Base-by-base conservation (phyloP, 441 rosid genomes). In the Caryocar brasiliense region DNA sequence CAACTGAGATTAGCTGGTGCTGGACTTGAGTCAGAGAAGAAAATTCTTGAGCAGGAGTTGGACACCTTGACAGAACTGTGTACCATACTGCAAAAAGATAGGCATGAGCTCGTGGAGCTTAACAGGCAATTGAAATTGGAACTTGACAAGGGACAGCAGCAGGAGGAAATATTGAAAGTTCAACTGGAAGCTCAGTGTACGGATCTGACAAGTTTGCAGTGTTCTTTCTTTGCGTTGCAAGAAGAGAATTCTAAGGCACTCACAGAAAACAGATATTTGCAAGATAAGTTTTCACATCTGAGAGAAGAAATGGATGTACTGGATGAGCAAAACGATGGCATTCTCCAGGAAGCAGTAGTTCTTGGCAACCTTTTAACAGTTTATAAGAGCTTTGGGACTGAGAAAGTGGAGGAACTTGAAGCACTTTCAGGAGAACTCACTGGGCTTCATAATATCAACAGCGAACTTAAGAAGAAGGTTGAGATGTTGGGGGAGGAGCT, bases 401-500 rank as follows among this genome's bases (percentile, higher is more conserved):
- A 86, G 69, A 84, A 79, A 76, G 65, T 61, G 23, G 76, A 71
- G 41, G 83, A 86, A 69, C 65, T 76, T 27, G 58, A 68, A 64
- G 67, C 52, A 23, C 70, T 82, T 62, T 51, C 45, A 41, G 76
- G 71, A 40, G 70, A 71, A 62, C 57, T 79, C 39, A 61, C 48
- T 14, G 38, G 51, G 54, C 65, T 86, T 24, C 49, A 41, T 35
- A 52, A 56, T 33, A 49, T 61, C 19, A 80, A 54, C 55, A 30
- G 33, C 0, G 74, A 71, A 12, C 77, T 83, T 17, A 65, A 56
- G 63, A 58, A 58, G 54, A 81, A 79, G 66, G 60, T 81, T 45
- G 71, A 63, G 58, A 12, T 44, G 26, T 15, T 87, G 57, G 82
- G 62, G 67, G 64, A 63, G 59, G 74, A 70, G 71, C 67, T 91